Evolutionary conservation across 345 rosid genomes (phyloP).

Genomic region (Carallia brachiata): DNA sequence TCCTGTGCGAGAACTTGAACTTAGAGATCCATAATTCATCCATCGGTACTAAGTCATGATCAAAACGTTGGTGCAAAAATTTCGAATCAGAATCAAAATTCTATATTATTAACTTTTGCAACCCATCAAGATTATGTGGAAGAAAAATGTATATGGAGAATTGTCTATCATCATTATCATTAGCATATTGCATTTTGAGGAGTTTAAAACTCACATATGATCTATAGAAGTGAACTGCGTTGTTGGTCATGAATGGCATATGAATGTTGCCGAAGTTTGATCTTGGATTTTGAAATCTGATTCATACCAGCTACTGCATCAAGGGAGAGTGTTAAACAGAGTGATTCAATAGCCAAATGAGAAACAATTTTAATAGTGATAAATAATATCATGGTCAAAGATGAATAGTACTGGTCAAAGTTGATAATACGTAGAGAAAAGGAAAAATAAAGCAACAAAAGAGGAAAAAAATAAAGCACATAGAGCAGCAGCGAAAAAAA

Average conservation of each 20-base stretch:
- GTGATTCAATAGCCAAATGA: too few relatives aligned
- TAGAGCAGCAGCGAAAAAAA: too few relatives aligned
- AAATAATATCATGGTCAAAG: too few relatives aligned
- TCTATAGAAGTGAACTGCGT: background rate
- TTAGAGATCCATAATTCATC: constrained; percentile 8
- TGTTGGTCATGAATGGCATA: constrained; percentile 14
- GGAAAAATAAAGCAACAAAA: too few relatives aligned
- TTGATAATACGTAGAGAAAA: too few relatives aligned
- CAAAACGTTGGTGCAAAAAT: background rate
- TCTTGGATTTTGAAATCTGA: too few relatives aligned
- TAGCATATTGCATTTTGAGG: constrained; percentile 5
- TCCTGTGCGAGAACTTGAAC: constrained; percentile 5
- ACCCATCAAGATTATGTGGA: constrained; percentile 9
- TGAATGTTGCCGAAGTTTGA: background rate
- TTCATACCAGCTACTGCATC: too few relatives aligned
- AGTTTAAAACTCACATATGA: constrained; percentile 9
- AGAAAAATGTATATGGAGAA: constrained; percentile 19
- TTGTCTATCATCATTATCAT: background rate
- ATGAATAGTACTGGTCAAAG: too few relatives aligned
- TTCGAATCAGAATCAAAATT: background rate
- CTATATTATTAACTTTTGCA: constrained; percentile 2
- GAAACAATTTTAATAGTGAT: too few relatives aligned
- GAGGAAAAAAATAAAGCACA: too few relatives aligned
- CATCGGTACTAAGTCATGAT: background rate
- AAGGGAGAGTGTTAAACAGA: too few relatives aligned